Evolutionary conservation across 768 basidiomycete genomes (phyloP), one percentile per base, ranked within the genome.

Genomic region (Termitomyces heimii): DNA sequence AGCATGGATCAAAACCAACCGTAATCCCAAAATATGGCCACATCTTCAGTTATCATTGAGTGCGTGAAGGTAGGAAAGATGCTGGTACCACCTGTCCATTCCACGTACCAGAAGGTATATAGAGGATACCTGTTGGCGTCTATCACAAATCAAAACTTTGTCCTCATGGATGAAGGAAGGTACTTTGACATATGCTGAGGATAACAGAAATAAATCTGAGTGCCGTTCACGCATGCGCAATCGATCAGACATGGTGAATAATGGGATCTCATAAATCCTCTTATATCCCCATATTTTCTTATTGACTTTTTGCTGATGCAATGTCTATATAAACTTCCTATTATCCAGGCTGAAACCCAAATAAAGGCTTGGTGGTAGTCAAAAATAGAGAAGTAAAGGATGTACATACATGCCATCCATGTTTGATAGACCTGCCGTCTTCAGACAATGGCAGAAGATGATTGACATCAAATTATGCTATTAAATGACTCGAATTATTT

Each of bases 1-100:
- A 42, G 7, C 9, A 52, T 4, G 34, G 18, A 12, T 24, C 12
- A n/a, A 16, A 13, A 59, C 63, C 16, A 43, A 72, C 73, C 74
- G 58, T 69, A 73, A 50, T 75, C 74, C 74, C 74, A 75, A 54
- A 75, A 81, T 42, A 81, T 71, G 48, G 77, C 77, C 49, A 80
- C 79, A 29, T 71, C 64, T 35, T 66, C 57, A 26, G 62, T 22
- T 10, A 29, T 29, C 58, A 62, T 62, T 31, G 22, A 8, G 56
- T 39, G 26, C 35, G 9, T 7, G n/a, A 40, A 29, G 12, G 37
- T 40, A 12, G 24, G 37, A 52, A 52, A 37, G 16, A 37, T 18
- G 24, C 49, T 10, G 18, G 26, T 18, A 28, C 24, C 37, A 20
- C 37, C 26, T 14, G 50, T n/a, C 26, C 35, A 39, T 52, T 7